Percentiles rank a stretch among this genome's conserved stretches.
Evolutionary conservation across 2,329 filamentous ascomycete genomes (phyloP).

Genomic region (Alternaria metachromatica): DNA sequence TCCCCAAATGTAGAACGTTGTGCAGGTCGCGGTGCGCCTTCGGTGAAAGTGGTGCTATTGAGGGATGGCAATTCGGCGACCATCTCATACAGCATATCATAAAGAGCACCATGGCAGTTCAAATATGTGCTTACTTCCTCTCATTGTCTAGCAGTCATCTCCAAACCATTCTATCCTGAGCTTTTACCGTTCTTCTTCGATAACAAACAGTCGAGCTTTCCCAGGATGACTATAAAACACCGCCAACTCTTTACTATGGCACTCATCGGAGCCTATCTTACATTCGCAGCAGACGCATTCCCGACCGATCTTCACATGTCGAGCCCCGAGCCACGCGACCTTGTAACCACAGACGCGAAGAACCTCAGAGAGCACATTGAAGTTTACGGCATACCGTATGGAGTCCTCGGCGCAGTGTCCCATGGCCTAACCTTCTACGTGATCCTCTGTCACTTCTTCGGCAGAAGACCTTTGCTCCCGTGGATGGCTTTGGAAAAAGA

Average conservation of each 20-base stretch:
- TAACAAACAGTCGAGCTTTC: too few relatives aligned
- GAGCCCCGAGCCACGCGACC: background rate
- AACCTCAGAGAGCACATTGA: conserved; percentile 6
- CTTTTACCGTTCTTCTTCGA: too few relatives aligned
- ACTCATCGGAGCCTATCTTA: background rate
- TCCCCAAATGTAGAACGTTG: conserved; percentile 1
- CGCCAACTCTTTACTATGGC: background rate
- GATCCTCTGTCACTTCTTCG: conserved; percentile 6
- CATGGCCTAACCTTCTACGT: conserved; percentile 10
- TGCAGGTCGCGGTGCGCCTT: background rate
- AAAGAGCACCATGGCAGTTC: background rate
- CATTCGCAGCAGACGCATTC: background rate
- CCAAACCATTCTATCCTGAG: background rate
- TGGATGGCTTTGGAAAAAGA: background rate
- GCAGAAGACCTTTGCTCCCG: conserved; percentile 1
- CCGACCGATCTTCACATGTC: background rate
- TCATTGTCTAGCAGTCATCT: background rate
- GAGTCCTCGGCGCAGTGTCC: conserved; percentile 5
- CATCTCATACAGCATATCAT: background rate
- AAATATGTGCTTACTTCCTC: background rate
- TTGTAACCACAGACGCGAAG: conserved; percentile 2
- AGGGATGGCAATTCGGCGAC: background rate
- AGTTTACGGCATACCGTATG: conserved; percentile 9
- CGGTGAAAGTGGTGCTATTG: background rate
- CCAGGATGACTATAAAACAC: background rate